Conservation (phyloP, 2,329 filamentous ascomycete species). For the Calonectria montana region DNA sequence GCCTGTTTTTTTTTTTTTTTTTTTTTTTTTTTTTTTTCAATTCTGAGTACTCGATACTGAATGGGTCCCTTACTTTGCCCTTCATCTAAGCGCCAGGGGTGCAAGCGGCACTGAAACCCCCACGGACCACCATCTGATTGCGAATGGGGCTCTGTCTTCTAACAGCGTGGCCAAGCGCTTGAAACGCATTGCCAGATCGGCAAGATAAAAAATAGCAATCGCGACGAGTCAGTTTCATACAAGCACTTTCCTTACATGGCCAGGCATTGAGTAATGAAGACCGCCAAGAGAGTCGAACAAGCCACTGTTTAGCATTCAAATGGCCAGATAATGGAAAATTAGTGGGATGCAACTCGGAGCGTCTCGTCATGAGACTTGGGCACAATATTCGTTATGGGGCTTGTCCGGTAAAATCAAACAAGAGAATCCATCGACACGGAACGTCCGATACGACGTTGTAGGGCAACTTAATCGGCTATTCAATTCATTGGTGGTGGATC, state of each 20-base stretch:
- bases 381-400: too few species aligned
- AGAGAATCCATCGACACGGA: too few species aligned
- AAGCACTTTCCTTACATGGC: not conserved
- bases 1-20: not conserved
- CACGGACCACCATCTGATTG: not conserved
- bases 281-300: too few species aligned
- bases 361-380: too few species aligned
- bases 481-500: too few species aligned
- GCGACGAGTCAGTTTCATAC: not conserved
- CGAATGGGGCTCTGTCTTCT: not conserved
- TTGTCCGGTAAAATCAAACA: too few species aligned
- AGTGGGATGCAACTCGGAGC: too few species aligned
- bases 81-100: not conserved
- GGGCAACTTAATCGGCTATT: too few species aligned
- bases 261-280: too few species aligned
- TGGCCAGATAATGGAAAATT: not conserved
- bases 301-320: not conserved
- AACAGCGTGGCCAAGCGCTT: not conserved
- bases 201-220: not conserved
- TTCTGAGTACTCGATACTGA: not conserved
- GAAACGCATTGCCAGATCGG: not conserved
- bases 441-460: too few species aligned
- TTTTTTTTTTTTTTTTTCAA: too few species aligned
- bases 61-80: not conserved
- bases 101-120: not conserved